A percentile compares a stretch with the other conserved stretches of the same genome.
phyloP scores from a whole-genome alignment of 2,329 filamentous ascomycete species.

The Alternaria sp. region DNA sequence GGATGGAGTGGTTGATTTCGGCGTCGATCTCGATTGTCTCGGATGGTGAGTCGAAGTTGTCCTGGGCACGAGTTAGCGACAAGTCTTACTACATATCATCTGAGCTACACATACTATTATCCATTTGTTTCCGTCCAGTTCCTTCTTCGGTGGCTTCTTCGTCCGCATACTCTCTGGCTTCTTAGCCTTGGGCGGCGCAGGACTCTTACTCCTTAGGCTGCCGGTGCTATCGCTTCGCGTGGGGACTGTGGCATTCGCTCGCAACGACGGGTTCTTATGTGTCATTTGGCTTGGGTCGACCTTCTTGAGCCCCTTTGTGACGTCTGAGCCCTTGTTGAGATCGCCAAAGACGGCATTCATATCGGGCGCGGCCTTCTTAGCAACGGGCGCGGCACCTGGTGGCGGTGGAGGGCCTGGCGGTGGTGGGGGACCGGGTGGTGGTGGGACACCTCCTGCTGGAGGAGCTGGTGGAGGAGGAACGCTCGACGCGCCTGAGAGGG shows the following conservation, averaged over 20 bases:
- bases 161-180: constrained; percentile 60
- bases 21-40: constrained; percentile 83
- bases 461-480: constrained; percentile 72
- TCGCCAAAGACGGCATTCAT: constrained; percentile 91
- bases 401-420: constrained; percentile 58
- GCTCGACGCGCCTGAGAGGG: constrained; percentile 60
- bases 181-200: constrained; percentile 76
- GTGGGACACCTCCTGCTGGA: constrained; percentile 64
- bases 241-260: constrained; percentile 75
- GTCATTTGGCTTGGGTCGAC: constrained; percentile 97
- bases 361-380: constrained; percentile 63
- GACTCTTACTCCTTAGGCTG: constrained; percentile 74
- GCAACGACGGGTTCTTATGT: constrained; percentile 93
- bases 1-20: constrained; percentile 82
- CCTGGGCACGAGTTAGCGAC: constrained; percentile 52
- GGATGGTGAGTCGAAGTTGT: constrained; percentile 84
- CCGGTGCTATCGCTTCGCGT: constrained; percentile 62
- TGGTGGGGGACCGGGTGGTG: constrained; percentile 71
- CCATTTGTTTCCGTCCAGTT: constrained; percentile 81
- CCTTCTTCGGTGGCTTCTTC: constrained; percentile 58
- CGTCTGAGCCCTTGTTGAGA: constrained; percentile 85
- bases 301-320: constrained; percentile 89
- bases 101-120: constrained; percentile 66
- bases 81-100: too few species aligned
- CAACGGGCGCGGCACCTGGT: constrained; percentile 58